Conservation (phyloP, 2,329 filamentous ascomycete genomes). For the Sclerotinia glacialis region DNA sequence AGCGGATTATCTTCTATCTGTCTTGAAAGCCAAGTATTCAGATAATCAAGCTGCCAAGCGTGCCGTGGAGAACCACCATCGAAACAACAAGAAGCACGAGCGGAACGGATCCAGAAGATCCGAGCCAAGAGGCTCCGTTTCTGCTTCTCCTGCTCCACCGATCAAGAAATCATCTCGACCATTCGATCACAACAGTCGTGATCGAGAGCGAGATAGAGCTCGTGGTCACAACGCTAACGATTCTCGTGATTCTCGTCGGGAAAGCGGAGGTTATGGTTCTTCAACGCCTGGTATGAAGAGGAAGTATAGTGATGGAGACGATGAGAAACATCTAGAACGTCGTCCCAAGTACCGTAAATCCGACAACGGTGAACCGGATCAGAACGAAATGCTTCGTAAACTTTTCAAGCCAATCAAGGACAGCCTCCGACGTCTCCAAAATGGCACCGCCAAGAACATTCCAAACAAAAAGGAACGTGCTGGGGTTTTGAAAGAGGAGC, state of each 20-base stretch:
- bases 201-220: slow-evolving; percentile 50
- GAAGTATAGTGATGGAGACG: slow-evolving; percentile 55
- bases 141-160: slow-evolving; percentile 68
- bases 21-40: slow-evolving; percentile 81
- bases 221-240: slow-evolving; percentile 45
- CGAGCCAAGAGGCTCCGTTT: slow-evolving; percentile 57
- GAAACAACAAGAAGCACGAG: slow-evolving; percentile 79
- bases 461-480: slow-evolving; percentile 61
- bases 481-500: slow-evolving; percentile 58
- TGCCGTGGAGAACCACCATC: slow-evolving; percentile 87
- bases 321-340: slow-evolving; percentile 50
- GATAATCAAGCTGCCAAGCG: slow-evolving; percentile 73
- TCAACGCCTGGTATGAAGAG: slow-evolving; percentile 52
- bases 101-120: slow-evolving; percentile 59
- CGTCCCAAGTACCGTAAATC: slow-evolving; percentile 52
- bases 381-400: slow-evolving; percentile 27
- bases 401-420: slow-evolving; percentile 56
- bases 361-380: slow-evolving; percentile 44
- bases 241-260: slow-evolving; percentile 34
- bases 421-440: slow-evolving; percentile 58
- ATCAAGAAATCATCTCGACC: slow-evolving; percentile 44
- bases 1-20: slow-evolving; percentile 92
- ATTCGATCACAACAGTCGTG: slow-evolving; percentile 46
- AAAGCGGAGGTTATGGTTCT: slow-evolving; percentile 28
- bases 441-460: slow-evolving; percentile 60